Evolutionary conservation across 768 basidiomycete genomes (phyloP).

Genomic region (Boletus vermiculosoides): DNA sequence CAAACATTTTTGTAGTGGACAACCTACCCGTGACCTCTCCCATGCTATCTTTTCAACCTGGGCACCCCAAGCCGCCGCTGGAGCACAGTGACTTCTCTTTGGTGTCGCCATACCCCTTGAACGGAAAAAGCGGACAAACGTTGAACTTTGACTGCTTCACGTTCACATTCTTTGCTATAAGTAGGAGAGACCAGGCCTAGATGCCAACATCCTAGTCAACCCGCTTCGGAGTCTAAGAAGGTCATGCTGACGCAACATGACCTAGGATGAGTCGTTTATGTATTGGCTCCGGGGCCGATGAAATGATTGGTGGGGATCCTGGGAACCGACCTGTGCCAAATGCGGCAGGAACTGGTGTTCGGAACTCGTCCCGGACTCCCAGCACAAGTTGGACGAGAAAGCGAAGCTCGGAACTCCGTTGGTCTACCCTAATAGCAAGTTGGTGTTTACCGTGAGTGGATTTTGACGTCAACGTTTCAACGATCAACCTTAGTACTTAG

Average conservation of each 20-base stretch:
- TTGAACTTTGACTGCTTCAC: not conserved
- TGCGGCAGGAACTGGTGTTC: not conserved
- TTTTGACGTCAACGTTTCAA: too few relatives aligned
- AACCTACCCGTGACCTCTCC: slow-evolving; percentile 16
- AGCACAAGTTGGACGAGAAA: not conserved
- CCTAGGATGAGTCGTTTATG: slow-evolving; percentile 16
- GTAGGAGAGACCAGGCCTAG: not conserved
- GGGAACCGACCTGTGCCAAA: not conserved
- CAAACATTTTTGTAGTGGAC: not conserved
- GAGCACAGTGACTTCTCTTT: slow-evolving; percentile 11
- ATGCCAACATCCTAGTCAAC: slow-evolving; percentile 11
- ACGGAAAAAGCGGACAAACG: not conserved
- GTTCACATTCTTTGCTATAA: slow-evolving; percentile 3
- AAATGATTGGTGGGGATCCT: not conserved
- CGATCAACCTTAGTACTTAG: too few relatives aligned
- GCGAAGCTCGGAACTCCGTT: too few relatives aligned
- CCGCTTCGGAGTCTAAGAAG: not conserved
- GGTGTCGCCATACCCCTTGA: slow-evolving; percentile 18
- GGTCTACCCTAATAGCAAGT: too few relatives aligned
- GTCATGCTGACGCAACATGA: slow-evolving; percentile 9
- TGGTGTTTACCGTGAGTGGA: too few relatives aligned
- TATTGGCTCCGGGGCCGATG: not conserved
- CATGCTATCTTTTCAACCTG: slow-evolving; percentile 5
- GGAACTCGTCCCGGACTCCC: not conserved
- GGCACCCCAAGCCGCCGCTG: slow-evolving; percentile 7